Evolutionary conservation across 768 basidiomycete species (phyloP).

Genomic region (Candolleomyces eurysporus): DNA sequence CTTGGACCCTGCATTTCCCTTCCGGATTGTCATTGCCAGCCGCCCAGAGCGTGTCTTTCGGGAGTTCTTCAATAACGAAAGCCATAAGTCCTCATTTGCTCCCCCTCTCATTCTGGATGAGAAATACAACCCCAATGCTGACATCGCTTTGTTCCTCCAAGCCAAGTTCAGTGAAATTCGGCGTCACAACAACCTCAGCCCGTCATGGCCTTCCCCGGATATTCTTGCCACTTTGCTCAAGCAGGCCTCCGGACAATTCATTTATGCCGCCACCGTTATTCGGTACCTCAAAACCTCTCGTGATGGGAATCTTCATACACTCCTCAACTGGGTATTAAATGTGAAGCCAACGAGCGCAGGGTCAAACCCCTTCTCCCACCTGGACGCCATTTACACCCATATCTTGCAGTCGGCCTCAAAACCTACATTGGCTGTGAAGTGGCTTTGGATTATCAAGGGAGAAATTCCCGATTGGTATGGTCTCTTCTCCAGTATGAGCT

Average conservation of each 20-base stretch:
- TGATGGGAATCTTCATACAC: slow-evolving; percentile 7
- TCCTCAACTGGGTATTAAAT: slow-evolving; percentile 5
- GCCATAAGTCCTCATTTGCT: too few species aligned
- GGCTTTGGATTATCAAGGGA: background rate
- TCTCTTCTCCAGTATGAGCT: background rate
- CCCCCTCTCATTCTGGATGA: background rate
- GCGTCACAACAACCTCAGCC: slow-evolving; percentile 3
- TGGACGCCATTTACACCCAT: slow-evolving; percentile 2
- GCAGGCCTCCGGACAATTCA: slow-evolving; percentile 15
- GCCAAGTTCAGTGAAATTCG: slow-evolving; percentile 1
- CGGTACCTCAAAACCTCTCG: slow-evolving; percentile 6
- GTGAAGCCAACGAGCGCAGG: too few species aligned
- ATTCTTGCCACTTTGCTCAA: background rate
- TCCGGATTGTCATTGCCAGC: slow-evolving; percentile 7
- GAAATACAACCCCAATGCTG: background rate
- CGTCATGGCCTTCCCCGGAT: slow-evolving; percentile 3
- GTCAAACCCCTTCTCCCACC: background rate
- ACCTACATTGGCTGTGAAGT: background rate
- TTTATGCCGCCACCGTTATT: slow-evolving; percentile 14
- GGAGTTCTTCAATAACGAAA: background rate
- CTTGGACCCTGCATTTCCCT: background rate
- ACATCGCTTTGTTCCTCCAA: slow-evolving; percentile 2
- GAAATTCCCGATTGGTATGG: background rate
- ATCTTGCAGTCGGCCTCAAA: background rate
- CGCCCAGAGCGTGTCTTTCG: slow-evolving; percentile 3